phyloP scores from a whole-genome alignment of 2,329 filamentous ascomycete genomes.

The Ramularia endophylla region DNA sequence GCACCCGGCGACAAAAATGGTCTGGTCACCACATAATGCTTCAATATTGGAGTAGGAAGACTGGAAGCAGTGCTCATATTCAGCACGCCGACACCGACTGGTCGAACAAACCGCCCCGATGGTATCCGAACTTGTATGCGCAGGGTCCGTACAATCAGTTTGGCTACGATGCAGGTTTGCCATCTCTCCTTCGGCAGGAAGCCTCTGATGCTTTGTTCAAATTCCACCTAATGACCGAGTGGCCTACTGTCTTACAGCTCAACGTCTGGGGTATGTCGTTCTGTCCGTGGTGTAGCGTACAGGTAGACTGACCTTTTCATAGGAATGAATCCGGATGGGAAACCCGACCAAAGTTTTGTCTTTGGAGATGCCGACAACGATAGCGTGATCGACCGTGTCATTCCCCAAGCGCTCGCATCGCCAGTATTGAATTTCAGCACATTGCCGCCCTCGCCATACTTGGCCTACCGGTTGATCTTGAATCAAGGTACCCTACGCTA shows the following conservation, averaged over 20 bases:
- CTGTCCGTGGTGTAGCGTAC: too few relatives aligned
- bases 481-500: slow-evolving; percentile 49
- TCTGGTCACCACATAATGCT: slow-evolving; percentile 54
- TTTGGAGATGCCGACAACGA: slow-evolving; percentile 55
- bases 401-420: slow-evolving; percentile 49
- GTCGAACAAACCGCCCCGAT: slow-evolving; percentile 34
- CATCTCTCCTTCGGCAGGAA: slow-evolving; percentile 44
- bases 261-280: slow-evolving; percentile 59
- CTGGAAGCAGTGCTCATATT: slow-evolving; percentile 52
- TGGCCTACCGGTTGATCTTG: slow-evolving; percentile 48
- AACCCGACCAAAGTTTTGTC: slow-evolving; percentile 52
- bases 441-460: slow-evolving; percentile 44
- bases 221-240: slow-evolving; percentile 55
- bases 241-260: slow-evolving; percentile 53
- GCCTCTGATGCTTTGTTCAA: slow-evolving; percentile 45
- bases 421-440: slow-evolving; percentile 53
- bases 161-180: slow-evolving; percentile 54
- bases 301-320: background rate
- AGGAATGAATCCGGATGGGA: slow-evolving; percentile 53
- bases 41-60: slow-evolving; percentile 54
- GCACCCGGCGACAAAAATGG: slow-evolving; percentile 51
- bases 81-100: slow-evolving; percentile 51
- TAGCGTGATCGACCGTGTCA: slow-evolving; percentile 52
- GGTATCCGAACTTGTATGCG: slow-evolving; percentile 55
- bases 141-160: slow-evolving; percentile 57